phyloP scores from a whole-genome alignment of 2,329 filamentous ascomycete genomes.

The Aspergillus quadrilineatus region DNA sequence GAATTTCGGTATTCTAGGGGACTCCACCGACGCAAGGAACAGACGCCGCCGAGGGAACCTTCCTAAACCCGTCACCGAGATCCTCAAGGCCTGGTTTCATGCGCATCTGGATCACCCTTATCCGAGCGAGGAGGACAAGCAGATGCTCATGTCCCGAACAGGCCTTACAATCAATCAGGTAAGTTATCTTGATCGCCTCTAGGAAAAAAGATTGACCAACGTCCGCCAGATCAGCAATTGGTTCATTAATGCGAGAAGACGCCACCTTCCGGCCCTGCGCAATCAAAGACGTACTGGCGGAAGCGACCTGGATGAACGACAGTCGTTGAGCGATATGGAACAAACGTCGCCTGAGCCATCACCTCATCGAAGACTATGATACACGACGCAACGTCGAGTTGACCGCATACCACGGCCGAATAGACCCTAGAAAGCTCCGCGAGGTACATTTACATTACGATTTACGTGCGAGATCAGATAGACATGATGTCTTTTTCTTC shows the following conservation, averaged over 20 bases:
- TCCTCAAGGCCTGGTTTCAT: constrained; percentile 75
- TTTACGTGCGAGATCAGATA: constrained; percentile 15
- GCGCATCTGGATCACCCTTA: constrained; percentile 79
- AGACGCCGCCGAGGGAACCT: constrained; percentile 74
- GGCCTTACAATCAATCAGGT: constrained; percentile 71
- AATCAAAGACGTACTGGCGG: constrained; percentile 43
- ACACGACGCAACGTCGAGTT: not conserved
- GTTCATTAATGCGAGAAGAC: constrained; percentile 53
- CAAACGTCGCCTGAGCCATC: constrained; percentile 29
- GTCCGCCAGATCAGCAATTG: constrained; percentile 50
- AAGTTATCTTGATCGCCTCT: constrained; percentile 14
- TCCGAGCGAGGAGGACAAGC: constrained; percentile 83
- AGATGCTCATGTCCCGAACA: constrained; percentile 73
- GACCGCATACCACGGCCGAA: not conserved
- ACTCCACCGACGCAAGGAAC: constrained; percentile 39
- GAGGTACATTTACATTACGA: constrained; percentile 18
- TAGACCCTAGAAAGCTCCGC: constrained; percentile 1
- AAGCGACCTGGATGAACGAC: constrained; percentile 31
- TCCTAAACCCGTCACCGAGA: constrained; percentile 85
- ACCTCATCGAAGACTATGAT: constrained; percentile 19
- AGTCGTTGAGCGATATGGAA: constrained; percentile 39
- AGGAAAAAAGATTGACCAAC: not conserved
- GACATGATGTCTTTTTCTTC: constrained; percentile 10
- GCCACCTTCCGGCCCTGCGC: constrained; percentile 48
- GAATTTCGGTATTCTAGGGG: constrained; percentile 41